Percentiles rank a stretch among this genome's conserved stretches.
Evolutionary conservation across 73 alveolate genomes (phyloP).

Genomic region (Tetrahymena borealis): DNA sequence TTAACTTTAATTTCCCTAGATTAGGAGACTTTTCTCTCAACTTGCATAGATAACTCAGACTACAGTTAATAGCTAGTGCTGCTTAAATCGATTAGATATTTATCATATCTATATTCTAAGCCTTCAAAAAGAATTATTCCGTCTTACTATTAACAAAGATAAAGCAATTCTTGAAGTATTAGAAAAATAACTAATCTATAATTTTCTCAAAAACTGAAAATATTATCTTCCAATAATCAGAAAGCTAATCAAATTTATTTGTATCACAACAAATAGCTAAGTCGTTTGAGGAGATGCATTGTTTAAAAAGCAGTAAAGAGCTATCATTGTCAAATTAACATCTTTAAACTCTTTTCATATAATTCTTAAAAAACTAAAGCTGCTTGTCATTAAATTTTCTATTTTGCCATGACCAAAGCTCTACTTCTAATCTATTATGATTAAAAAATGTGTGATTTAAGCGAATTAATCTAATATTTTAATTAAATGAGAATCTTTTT

Average conservation of each 20-base stretch:
- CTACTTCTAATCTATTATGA: not conserved
- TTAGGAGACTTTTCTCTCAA: not conserved
- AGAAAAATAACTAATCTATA: not conserved
- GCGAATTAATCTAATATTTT: no score
- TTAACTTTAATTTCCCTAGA: not conserved
- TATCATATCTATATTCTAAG: not conserved
- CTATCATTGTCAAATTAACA: not conserved
- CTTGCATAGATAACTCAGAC: not conserved
- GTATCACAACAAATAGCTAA: not conserved
- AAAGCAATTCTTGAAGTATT: not conserved
- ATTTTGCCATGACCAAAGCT: not conserved
- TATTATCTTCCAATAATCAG: not conserved
- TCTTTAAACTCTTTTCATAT: not conserved
- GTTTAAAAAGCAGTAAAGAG: not conserved
- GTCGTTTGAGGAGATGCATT: not conserved
- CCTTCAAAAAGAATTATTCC: not conserved
- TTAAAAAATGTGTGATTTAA: no score
- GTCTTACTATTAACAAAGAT: not conserved
- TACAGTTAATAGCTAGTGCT: not conserved
- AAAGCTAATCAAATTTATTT: not conserved
- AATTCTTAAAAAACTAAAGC: not conserved
- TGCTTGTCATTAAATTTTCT: not conserved
- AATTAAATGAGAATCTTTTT: no score
- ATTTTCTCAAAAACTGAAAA: not conserved
- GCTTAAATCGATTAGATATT: not conserved